Percentiles rank a stretch among this genome's conserved stretches.
Evolutionary conservation across 164 flowering plant species (phyloP).

Genomic region (Brasenia schreberi): DNA sequence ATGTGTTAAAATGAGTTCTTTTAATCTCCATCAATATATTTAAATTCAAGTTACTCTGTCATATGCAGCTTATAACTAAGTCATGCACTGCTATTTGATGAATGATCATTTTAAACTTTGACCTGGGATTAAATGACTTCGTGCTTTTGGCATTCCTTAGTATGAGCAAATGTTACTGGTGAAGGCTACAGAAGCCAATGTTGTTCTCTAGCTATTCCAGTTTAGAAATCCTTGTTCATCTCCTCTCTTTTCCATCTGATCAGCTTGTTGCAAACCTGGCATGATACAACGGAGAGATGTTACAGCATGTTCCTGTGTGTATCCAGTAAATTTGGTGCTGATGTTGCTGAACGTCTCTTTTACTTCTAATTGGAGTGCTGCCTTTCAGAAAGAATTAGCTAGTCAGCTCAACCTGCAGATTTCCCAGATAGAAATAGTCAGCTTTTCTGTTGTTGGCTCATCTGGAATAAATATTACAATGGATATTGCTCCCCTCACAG

Average conservation of each 20-base stretch:
- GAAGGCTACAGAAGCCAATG: background rate
- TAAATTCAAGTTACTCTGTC: background rate
- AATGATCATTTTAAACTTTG: background rate
- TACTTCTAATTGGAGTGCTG: constrained; percentile 56
- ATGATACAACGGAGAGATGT: constrained; percentile 62
- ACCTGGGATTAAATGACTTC: background rate
- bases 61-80: background rate
- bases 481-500: constrained; percentile 78
- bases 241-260: background rate
- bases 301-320: constrained; percentile 74
- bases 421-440: constrained; percentile 69
- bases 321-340: constrained; percentile 83
- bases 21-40: too few relatives aligned
- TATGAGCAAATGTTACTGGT: background rate
- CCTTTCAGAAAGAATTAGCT: constrained; percentile 58
- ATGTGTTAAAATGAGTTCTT: too few relatives aligned
- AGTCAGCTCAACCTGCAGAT: constrained; percentile 49
- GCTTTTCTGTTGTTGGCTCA: constrained; percentile 56
- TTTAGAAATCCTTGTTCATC: background rate
- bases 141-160: background rate
- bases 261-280: constrained; percentile 21
- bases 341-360: constrained; percentile 68
- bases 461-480: constrained; percentile 73
- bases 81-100: too few relatives aligned
- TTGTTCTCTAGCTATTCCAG: background rate